Base-by-base conservation (phyloP, 148 eudicot genomes). In the Chenopodium album region DNA sequence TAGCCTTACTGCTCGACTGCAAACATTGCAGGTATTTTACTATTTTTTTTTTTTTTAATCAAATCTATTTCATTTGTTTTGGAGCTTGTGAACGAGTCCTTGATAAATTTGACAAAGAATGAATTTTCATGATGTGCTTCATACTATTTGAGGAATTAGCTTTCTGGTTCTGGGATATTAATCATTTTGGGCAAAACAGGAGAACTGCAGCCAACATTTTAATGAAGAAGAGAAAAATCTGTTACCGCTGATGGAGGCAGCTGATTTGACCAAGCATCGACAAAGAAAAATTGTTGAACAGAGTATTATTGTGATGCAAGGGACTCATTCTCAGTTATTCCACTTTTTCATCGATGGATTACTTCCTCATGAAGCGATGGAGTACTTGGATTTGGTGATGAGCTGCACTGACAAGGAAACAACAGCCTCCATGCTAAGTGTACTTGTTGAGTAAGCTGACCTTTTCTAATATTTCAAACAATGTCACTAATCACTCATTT, bases 271-370 rank as follows among this genome's bases (percentile, higher is more conserved):
- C 52, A 83, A 77, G 84, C 83, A 76, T 26, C 90, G 92, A 83
- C 91, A 89, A 50, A 88, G 76, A 83, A 91, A 83, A 79, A 84
- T 88, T 71, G 29, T 95, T 80, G 89, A 88, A 68, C 92, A 90
- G 82, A 91, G 92, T 80, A 82, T 91, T 77, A 90, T 86, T 79
- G 86, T 82, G 82, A 95, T 95, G 99, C 90, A 88, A 64, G 93
- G 85, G 54, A 93, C 99, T 0, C 99, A 95, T 81, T 90, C 99
- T 26, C 89, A 87, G 84, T 84, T 91, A 73, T 92, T 95, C 69
- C 86, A 82, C 64, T 95, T 95, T 72, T 91, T 95, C 76, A 84
- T 91, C 63, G 92, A 95, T 80, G 99, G 98, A 59, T 89, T 95
- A 37, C 87, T 76, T 75, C 98, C 99, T 63, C 91, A 78, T 16